Base-by-base conservation (phyloP, 805 yeast species). In the Myxozyma sirexii region DNA sequence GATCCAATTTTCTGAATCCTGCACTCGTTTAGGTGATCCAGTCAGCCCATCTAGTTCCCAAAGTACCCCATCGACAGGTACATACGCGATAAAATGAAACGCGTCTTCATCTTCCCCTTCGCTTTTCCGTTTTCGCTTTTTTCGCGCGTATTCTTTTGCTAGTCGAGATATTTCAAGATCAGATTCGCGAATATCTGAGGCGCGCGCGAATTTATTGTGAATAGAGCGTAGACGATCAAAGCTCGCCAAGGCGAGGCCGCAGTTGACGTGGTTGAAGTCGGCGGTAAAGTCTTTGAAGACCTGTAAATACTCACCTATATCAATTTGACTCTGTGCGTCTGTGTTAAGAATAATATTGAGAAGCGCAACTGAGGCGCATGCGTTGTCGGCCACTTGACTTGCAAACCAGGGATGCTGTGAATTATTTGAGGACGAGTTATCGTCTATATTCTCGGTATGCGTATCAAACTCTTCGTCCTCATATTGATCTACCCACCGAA, bases 71-170 rank as follows among this genome's bases (percentile, higher is more conserved):
- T 79, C 71, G 33, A 72, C 70, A 4, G 75, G 75, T 2, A 82
- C 72, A 67, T 79, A 85, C 0, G 87, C 85, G 38, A 85, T 75
- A 63, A 84, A 85, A 67, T 85, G 90, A 71, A 77, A 85, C 12
- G 82, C 61, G 31, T 79, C 78, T 41, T 74, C 74, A 27, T 74
- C 77, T 15, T 29, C 59, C 4, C 39, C 48, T 12, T 44, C 54
- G 15, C 19, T 27, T 19, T 29, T n/a, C 17, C 54, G 54, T 29
- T 21, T 17, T 7, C 54, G 37, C 27, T 50, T 50, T 19, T 33
- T 19, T 17, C 49, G 35, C 13, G 31, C 37, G 7, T 47, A 10
- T 31, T 12, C 53, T 53, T 44, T 43, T 26, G 43, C 35, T 13
- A 27, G 5, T 13, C 47, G 48, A 21, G 5, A 35, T 7, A 52